These are phyloP conservation scores for Fusarium vanettenii DNA, from an alignment of 2,329 filamentous ascomycete genomes.

Conservation along the genomic window DNA sequence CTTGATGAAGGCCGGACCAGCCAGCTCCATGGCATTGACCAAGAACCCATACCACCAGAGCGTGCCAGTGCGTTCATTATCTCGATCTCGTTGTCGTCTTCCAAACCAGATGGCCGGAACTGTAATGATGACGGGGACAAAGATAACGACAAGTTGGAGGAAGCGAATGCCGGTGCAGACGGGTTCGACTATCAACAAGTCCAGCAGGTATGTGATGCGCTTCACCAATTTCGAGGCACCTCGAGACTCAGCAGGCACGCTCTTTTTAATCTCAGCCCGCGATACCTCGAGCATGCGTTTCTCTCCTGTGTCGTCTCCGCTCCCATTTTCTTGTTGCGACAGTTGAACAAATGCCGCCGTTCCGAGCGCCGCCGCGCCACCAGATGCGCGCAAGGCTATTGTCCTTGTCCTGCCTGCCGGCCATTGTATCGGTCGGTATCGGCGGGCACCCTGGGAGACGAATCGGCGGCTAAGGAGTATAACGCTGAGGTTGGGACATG, in stretches of 20 bases:
- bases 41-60: slow-evolving; percentile 96
- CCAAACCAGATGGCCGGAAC: slow-evolving; percentile 88
- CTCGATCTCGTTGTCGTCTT: slow-evolving; percentile 67
- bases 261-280: slow-evolving; percentile 78
- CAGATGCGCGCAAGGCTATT: slow-evolving; percentile 53
- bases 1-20: slow-evolving; percentile 98
- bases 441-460: slow-evolving; percentile 40
- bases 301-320: slow-evolving; percentile 75
- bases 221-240: slow-evolving; percentile 70
- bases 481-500: slow-evolving; percentile 35
- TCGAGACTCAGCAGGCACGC: slow-evolving; percentile 70
- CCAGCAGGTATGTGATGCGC: slow-evolving; percentile 73
- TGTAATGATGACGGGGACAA: slow-evolving; percentile 86
- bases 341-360: slow-evolving; percentile 69
- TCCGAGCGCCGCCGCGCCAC: slow-evolving; percentile 58
- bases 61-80: slow-evolving; percentile 83
- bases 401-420: slow-evolving; percentile 28
- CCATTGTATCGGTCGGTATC: slow-evolving; percentile 44
- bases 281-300: slow-evolving; percentile 89
- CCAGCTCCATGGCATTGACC: slow-evolving; percentile 89
- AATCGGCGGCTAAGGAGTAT: slow-evolving; percentile 34
- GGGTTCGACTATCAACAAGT: slow-evolving; percentile 84
- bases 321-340: slow-evolving; percentile 65
- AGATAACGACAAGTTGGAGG: slow-evolving; percentile 86
- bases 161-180: slow-evolving; percentile 90